Base-by-base conservation (phyloP, 768 basidiomycete species). In the Auriscalpium vulgare region DNA sequence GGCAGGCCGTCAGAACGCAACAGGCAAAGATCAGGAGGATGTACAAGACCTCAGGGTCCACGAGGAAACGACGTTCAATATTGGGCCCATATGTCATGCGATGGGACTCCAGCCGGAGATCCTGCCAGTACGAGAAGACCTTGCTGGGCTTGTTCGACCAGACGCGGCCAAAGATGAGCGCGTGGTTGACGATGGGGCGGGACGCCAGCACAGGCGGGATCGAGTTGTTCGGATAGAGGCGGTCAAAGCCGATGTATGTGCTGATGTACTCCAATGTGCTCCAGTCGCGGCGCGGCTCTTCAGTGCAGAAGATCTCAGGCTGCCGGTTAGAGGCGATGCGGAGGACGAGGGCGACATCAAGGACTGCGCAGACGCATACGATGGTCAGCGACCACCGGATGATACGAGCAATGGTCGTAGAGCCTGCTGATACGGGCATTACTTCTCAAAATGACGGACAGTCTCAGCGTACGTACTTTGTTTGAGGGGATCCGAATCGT, bases 241-340 rank as follows among this genome's bases (percentile, higher is more conserved):
- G 14, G 35, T 54, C 53, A 19, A 54, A 54, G 29, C 45, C 35
- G 45, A 54, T 23, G 35, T 54, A 54, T 10, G 53, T 36, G 45
- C 53, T 54, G 36, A 40, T 40, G 29, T 46, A 45, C 46, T 46
- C 23, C 10, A 47, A 19, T 7, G 29, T 29, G 29, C 29, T 29
- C 29, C 29, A 29, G 29, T 29, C 29, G 29, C 10, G 43, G 23
- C 5, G n/a, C 45, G n/a, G 6, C 10, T 8, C 11, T 29, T 10
- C 21, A 23, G 2, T 40, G 4, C 11, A 10, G 19, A 35, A 46
- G 35, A 21, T 23, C 23, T 37, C 34, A 10, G 46, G 35, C 45
- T 29, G 29, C 29, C n/a, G 47, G 45, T 16, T 45, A n/a, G 16
- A n/a, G 8, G 19, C 43, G 29, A 54, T 2, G 45, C 45, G 47